phyloP scores from a whole-genome alignment of 2,329 filamentous ascomycete genomes.

The Endoconidiophora laricicola region DNA sequence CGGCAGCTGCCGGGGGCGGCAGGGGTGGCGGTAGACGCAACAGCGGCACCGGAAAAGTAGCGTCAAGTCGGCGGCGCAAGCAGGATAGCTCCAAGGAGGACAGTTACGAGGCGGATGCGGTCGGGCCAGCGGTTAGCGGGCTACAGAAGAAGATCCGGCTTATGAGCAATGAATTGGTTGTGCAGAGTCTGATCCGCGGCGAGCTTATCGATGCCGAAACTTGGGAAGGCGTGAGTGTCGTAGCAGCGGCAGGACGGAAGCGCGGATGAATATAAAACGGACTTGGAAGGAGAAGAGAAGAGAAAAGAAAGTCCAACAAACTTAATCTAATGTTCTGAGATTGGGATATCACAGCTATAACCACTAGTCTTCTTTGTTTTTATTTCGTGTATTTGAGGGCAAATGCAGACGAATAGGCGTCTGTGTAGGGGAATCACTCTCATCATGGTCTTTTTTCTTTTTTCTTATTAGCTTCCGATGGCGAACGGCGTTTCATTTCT shows the following conservation, averaged over 20 bases:
- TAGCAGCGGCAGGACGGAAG: not conserved
- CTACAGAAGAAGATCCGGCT: slow-evolving; percentile 41
- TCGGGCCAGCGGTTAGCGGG: not conserved
- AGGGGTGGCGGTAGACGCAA: slow-evolving; percentile 11
- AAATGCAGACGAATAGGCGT: not conserved
- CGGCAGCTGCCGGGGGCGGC: slow-evolving; percentile 14
- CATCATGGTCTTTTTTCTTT: no score
- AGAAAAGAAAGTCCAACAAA: not conserved
- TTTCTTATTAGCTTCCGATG: no score
- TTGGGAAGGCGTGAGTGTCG: slow-evolving; percentile 9
- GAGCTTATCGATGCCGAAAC: slow-evolving; percentile 51
- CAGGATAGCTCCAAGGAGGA: no score
- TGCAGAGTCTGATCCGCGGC: slow-evolving; percentile 84
- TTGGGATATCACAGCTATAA: no score
- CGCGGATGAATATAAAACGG: no score
- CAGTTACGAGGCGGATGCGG: not conserved
- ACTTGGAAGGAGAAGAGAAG: not conserved
- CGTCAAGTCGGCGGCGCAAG: not conserved
- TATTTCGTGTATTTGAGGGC: not conserved
- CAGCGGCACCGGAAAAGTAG: slow-evolving; percentile 15
- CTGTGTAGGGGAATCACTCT: not conserved
- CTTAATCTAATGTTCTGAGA: no score
- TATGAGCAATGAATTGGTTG: slow-evolving; percentile 70
- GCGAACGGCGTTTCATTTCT: no score
- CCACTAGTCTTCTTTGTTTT: no score